Conservation (phyloP, 768 basidiomycete genomes). For the Auricularia sp. region DNA sequence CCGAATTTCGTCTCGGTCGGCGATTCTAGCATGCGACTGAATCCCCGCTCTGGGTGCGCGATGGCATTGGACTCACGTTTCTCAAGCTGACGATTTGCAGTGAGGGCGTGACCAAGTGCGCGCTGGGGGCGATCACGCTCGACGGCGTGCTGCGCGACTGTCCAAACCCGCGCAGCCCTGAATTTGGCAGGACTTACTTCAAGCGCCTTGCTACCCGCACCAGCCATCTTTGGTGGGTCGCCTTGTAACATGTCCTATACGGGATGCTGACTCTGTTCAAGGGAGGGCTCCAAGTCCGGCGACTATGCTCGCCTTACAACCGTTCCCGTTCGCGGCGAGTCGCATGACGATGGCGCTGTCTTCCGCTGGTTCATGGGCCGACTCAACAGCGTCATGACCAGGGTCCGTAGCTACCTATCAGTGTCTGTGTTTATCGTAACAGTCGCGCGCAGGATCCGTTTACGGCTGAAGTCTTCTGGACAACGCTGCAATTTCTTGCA, state of each 20-base stretch:
- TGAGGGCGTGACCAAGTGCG: background rate
- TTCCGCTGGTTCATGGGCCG: background rate
- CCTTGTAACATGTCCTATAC: background rate
- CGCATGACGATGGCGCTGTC: background rate
- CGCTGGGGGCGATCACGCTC: constrained; percentile 14
- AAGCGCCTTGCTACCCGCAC: background rate
- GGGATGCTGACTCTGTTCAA: background rate
- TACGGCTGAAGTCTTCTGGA: constrained; percentile 10
- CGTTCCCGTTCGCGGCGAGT: background rate
- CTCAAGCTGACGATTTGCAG: background rate
- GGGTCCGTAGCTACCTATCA: background rate
- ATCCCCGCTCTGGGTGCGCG: constrained; percentile 10
- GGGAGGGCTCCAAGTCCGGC: background rate
- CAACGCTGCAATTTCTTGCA: constrained; percentile 7
- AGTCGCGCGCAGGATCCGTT: constrained; percentile 11
- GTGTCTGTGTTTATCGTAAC: background rate
- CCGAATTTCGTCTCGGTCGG: constrained; percentile 13
- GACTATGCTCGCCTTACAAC: background rate
- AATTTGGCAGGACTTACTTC: background rate
- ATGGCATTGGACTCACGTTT: background rate
- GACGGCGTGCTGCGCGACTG: constrained; percentile 11
- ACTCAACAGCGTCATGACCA: background rate
- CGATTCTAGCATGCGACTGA: constrained; percentile 10
- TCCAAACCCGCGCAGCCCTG: background rate
- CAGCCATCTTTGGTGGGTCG: background rate